These are phyloP conservation scores for Ceratocystis variospora DNA, from an alignment of 2,329 filamentous ascomycete genomes.

Conservation along the genomic window DNA sequence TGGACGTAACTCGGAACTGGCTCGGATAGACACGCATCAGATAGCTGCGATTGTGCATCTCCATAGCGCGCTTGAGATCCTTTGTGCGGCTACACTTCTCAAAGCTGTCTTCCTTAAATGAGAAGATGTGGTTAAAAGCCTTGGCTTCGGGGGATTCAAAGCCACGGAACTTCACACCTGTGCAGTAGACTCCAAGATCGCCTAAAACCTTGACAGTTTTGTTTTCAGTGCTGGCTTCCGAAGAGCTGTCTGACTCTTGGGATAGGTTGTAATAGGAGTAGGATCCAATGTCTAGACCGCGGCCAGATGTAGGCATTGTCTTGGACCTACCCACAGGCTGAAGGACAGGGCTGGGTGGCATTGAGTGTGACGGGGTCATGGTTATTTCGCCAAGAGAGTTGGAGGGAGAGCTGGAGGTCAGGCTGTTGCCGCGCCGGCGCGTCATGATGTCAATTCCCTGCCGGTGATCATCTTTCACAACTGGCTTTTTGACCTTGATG, in stretches of 20 bases:
- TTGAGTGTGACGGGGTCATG: constrained; percentile 36
- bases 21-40: constrained; percentile 92
- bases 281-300: constrained; percentile 20
- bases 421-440: constrained; percentile 50
- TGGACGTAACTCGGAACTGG: constrained; percentile 65
- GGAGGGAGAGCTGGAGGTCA: constrained; percentile 55
- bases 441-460: constrained; percentile 30
- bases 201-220: constrained; percentile 78
- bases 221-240: constrained; percentile 47
- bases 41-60: constrained; percentile 81
- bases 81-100: constrained; percentile 63
- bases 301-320: not conserved
- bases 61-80: constrained; percentile 62
- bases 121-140: constrained; percentile 87
- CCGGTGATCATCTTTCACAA: constrained; percentile 29
- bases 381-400: constrained; percentile 41
- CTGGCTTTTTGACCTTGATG: constrained; percentile 84
- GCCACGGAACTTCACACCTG: constrained; percentile 65
- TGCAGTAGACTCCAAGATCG: constrained; percentile 66
- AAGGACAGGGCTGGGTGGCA: constrained; percentile 42
- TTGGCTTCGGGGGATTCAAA: constrained; percentile 69
- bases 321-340: constrained; percentile 26
- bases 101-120: constrained; percentile 82
- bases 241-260: constrained; percentile 56
- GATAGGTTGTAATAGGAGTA: constrained; percentile 50